Percentiles rank a stretch among this genome's conserved stretches.
Conservation (phyloP, 495 filamentous ascomycete genomes). For the Podospora anserina region DNA sequence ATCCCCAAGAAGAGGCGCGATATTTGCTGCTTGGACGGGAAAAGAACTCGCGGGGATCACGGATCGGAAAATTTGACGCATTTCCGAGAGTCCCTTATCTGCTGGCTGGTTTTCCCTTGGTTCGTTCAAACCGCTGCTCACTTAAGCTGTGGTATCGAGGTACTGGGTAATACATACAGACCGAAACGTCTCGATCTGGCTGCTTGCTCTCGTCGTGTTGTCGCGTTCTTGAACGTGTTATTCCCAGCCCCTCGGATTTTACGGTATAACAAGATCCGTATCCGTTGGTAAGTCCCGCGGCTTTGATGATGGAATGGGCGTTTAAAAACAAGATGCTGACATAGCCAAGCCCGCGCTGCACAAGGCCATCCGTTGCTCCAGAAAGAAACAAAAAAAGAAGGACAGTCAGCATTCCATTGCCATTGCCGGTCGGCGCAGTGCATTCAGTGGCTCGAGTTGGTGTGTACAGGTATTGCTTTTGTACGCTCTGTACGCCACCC, state of each 20-base stretch:
- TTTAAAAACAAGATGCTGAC: slow-evolving; percentile 9
- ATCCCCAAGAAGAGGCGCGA: neutral
- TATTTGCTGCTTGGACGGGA: neutral
- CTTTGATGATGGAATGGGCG: neutral
- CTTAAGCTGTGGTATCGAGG: neutral
- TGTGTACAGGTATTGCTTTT: slow-evolving; percentile 4
- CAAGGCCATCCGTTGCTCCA: neutral
- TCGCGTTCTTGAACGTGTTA: neutral
- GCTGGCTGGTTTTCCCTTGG: neutral
- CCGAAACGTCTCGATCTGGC: neutral
- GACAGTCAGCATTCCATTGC: neutral
- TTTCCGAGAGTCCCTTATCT: neutral
- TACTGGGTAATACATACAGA: neutral
- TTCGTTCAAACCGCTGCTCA: neutral
- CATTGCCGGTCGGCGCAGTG: neutral
- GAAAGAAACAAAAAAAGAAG: slow-evolving; percentile 3
- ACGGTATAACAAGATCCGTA: neutral
- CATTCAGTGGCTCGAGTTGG: neutral
- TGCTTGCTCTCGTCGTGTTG: neutral
- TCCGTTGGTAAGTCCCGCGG: slow-evolving; percentile 5
- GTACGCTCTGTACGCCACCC: slow-evolving; percentile 1
- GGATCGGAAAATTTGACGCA: slow-evolving; percentile 1
- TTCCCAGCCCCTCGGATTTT: slow-evolving; percentile 12
- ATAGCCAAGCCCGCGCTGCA: neutral
- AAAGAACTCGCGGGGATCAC: neutral